These are phyloP conservation scores for Fusarium illudens DNA, from an alignment of 2,329 filamentous ascomycete species.

Conservation along the genomic window DNA sequence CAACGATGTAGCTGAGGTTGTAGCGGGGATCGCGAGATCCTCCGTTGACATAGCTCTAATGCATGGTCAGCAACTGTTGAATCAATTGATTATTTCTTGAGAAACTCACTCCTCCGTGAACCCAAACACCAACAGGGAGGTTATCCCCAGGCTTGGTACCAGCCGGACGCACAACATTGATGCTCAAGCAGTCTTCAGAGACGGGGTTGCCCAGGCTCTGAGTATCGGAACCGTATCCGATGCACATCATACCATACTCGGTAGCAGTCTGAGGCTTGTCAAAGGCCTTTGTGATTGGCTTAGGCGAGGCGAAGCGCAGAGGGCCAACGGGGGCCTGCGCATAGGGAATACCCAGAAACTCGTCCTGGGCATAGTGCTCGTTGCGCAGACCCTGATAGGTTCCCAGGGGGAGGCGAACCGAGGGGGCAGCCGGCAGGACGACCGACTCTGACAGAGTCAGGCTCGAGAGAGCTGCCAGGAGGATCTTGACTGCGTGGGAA, in stretches of 20 bases:
- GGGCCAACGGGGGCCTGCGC: constrained; percentile 61
- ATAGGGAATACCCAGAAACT: constrained; percentile 65
- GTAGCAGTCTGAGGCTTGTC: constrained; percentile 53
- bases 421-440: neutral
- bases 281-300: constrained; percentile 58
- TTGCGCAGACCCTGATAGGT: constrained; percentile 56
- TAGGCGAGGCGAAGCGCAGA: constrained; percentile 61
- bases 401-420: constrained; percentile 49
- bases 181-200: constrained; percentile 39
- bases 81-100: too few relatives aligned
- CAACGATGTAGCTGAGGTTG: constrained; percentile 68
- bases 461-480: constrained; percentile 24
- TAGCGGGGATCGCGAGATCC: constrained; percentile 54
- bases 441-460: constrained; percentile 13
- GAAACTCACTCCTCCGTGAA: constrained; percentile 55
- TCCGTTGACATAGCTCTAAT: constrained; percentile 38
- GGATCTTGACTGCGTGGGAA: constrained; percentile 20
- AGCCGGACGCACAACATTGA: constrained; percentile 39
- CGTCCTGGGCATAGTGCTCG: constrained; percentile 51
- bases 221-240: constrained; percentile 58
- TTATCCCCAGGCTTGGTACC: constrained; percentile 45
- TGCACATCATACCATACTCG: constrained; percentile 57
- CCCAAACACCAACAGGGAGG: constrained; percentile 68
- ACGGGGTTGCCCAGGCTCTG: constrained; percentile 29
- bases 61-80: constrained; percentile 8